Evolutionary conservation across 352 stramenopile species (phyloP), one percentile per base, ranked within the genome.

Genomic region (Hyaloperonospora arabidopsidis): DNA sequence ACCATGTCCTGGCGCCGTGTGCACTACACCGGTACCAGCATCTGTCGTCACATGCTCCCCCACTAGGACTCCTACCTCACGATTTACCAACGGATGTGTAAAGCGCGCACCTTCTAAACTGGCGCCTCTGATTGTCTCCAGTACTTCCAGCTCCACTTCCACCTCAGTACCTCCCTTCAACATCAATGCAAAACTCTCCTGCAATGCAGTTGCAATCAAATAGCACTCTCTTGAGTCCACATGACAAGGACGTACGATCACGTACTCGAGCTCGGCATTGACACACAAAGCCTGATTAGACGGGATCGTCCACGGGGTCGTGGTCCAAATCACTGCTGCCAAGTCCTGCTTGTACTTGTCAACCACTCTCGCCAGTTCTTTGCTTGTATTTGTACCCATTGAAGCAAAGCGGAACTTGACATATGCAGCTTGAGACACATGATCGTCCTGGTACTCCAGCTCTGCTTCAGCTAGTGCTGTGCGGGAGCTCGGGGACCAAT

Each of bases 391-490:
- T 2, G 41, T 29, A 0, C 77, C 73, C 39, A 78, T 60, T 4
- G 59, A 61, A 0, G 59, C 54, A 25, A 75, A 66, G 45, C 79
- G 71, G 65, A 98, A 97, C 32, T 70, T 75, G 29, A 98, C 83
- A 70, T 98, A 98, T 35, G 97, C 95, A 3, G 88, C 96, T 45
- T 96, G 95, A n/a, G 91, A 98, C 15, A 96, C 68, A 70, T 99
- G 96, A 59, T 97, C 82, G 52, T 98, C 93, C n/a, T 83, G 65
- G 72, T 99, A 99, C 76, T 99, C 97, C 36, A 99, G 77, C 72
- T 99, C 97, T 0, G 96, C 95, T 72, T 99, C 97, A 15, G 97
- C 97, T 17, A 99, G 74, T n/a, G 97, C 96, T 13, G 96, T 99
- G 35, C 81, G 71, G 18, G 92, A 98, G 17, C 94, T 98, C 43